Evolutionary conservation across 1,284 basidiomycete species (phyloP).

Genomic region (Quambalaria eucalypti): DNA sequence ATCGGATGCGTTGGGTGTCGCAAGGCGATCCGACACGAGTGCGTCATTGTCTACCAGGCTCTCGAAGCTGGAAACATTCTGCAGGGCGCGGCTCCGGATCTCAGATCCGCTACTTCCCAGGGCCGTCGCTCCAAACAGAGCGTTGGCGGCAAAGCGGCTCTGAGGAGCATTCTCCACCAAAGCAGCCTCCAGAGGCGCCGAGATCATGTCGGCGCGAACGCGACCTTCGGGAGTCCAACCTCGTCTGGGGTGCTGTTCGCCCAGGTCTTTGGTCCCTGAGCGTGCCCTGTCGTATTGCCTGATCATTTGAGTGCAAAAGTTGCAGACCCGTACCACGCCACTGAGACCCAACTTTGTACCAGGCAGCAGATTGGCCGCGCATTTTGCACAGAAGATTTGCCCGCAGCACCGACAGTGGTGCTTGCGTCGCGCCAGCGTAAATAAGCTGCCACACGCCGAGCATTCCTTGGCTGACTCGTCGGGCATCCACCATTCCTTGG

Average conservation of each 20-base stretch:
- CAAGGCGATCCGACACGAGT: too few species aligned
- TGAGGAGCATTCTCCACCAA: constrained; percentile 25
- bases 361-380: constrained; percentile 94
- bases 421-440: constrained; percentile 39
- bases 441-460: constrained; percentile 38
- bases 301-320: constrained; percentile 83
- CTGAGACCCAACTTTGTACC: constrained; percentile 63
- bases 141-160: constrained; percentile 35
- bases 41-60: too few species aligned
- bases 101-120: too few species aligned
- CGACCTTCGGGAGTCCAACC: neutral
- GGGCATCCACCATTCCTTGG: constrained; percentile 44
- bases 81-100: too few species aligned
- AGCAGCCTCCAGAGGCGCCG: constrained; percentile 46
- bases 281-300: constrained; percentile 54
- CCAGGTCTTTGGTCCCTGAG: neutral
- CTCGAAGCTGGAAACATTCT: too few species aligned
- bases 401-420: constrained; percentile 46
- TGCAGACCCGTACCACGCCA: constrained; percentile 76
- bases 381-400: constrained; percentile 49
- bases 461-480: constrained; percentile 84
- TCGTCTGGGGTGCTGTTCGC: neutral
- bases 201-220: constrained; percentile 33
- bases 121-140: constrained; percentile 2
- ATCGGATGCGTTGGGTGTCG: too few species aligned